A percentile compares a stretch with the other conserved stretches of the same genome.
These are phyloP conservation scores for Diaporthe caulivora DNA, from an alignment of 2,329 filamentous ascomycete genomes.

Conservation along the genomic window DNA sequence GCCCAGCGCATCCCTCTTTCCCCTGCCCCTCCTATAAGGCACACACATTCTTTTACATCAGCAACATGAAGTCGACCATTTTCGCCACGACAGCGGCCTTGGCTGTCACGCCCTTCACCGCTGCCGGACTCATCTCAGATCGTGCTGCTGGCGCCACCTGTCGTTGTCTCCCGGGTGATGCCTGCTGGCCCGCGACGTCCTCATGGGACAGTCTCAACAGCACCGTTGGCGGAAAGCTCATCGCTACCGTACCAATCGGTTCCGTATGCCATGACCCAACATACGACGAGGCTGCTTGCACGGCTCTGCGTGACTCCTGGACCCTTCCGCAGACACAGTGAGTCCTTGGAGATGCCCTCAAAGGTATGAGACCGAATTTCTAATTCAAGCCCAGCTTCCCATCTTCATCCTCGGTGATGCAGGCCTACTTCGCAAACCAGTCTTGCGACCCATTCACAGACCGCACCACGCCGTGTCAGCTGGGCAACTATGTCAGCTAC, in stretches of 20 bases:
- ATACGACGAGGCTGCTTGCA: slow-evolving; percentile 55
- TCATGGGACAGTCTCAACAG: slow-evolving; percentile 61
- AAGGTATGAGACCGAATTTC: neutral
- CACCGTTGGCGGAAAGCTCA: slow-evolving; percentile 60
- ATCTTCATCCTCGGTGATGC: slow-evolving; percentile 45
- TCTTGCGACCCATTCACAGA: slow-evolving; percentile 41
- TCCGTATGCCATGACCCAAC: slow-evolving; percentile 56
- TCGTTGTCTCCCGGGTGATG: slow-evolving; percentile 49
- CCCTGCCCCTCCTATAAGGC: neutral
- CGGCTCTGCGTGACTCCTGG: slow-evolving; percentile 52
- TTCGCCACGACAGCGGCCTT: slow-evolving; percentile 11
- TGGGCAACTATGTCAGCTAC: slow-evolving; percentile 50
- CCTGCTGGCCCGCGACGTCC: slow-evolving; percentile 59
- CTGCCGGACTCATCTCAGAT: neutral
- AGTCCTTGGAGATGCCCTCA: neutral
- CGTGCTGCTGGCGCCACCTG: slow-evolving; percentile 5
- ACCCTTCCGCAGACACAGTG: slow-evolving; percentile 52
- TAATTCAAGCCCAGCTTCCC: slow-evolving; percentile 39
- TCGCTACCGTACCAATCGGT: slow-evolving; percentile 62
- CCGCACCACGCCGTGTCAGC: slow-evolving; percentile 47
- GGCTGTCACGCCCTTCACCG: neutral
- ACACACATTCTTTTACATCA: slow-evolving; percentile 8
- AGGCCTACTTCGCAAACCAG: slow-evolving; percentile 48
- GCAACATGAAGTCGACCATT: neutral
- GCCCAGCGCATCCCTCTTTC: neutral